Evolutionary conservation across 2,329 filamentous ascomycete species (phyloP), one percentile per base, ranked within the genome.

Genomic region (Apiospora saccharicola): DNA sequence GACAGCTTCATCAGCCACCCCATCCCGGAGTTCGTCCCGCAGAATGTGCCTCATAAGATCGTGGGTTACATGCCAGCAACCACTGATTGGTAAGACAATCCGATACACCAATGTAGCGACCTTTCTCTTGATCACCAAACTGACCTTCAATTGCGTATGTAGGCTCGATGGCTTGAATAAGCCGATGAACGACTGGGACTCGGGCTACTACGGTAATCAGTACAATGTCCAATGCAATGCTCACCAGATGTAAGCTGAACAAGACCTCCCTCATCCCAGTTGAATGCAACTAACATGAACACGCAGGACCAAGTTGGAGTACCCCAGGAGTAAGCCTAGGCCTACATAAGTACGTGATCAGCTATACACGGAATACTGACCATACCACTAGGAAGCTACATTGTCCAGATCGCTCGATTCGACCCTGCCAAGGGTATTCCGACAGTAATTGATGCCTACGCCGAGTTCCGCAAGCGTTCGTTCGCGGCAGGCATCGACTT

Each of bases 1-100:
- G 93, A 96, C 81, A 84, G 94, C 79, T 96, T 95, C 82, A 92
- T 96, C 81, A 94, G 92, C 77, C 94, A 96, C 76, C 94, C 94
- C 0, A 93, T 96, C 70, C 90, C 89, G 57, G 86, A 87, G 34
- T 96, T 96, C 76, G 92, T 96, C 13, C 94, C 94, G 2, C 82
- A 86, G 43, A 90, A 85, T 72, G 92, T 96, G 6, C 89, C 91
- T 1, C 82, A 81, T 0, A 85, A 91, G 70, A 92, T 89, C 75
- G 91, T 96, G 0, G 91, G 89, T 1, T 95, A 95, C 79, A 85
- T 96, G 79, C 93, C 93, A 3, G 94, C 94, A 14, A 93, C 93
- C 0, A 96, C 93, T 0, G 94, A 96, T 81, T 96, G 93, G 90
- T 88, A 76, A 78, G 83, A 79, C 19, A 8, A 37, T 2, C 16